Conservation (phyloP, 768 basidiomycete species). For the Pisolithus tinctorius region DNA sequence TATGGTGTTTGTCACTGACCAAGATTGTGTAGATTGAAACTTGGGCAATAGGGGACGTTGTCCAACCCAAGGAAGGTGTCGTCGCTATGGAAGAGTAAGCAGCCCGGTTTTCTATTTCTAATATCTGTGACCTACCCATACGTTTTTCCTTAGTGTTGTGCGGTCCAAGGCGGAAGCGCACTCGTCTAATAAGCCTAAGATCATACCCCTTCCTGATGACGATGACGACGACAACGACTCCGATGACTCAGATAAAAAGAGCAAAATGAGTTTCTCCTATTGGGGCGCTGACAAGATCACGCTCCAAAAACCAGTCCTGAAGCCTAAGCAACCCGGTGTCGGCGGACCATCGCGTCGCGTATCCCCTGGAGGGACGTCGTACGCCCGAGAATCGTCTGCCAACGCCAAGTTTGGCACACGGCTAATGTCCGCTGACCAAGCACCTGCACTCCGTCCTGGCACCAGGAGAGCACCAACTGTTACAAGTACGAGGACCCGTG, state of each 20-base stretch:
- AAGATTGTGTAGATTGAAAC: constrained; percentile 60
- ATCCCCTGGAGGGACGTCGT: constrained; percentile 44
- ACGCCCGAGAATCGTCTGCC: constrained; percentile 76
- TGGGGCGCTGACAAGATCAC: constrained; percentile 92
- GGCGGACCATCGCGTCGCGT: constrained; percentile 30
- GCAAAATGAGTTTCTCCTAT: constrained; percentile 92
- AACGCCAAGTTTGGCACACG: constrained; percentile 92
- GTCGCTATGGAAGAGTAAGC: constrained; percentile 89
- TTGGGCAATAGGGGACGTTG: constrained; percentile 75
- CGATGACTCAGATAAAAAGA: constrained; percentile 82
- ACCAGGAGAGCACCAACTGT: constrained; percentile 52
- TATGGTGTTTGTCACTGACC: background rate
- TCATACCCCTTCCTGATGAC: constrained; percentile 65
- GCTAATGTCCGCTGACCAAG: constrained; percentile 57
- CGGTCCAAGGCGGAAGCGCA: constrained; percentile 60
- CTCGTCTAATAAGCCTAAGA: constrained; percentile 52
- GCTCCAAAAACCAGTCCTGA: constrained; percentile 69
- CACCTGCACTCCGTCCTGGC: constrained; percentile 44
- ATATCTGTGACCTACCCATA: constrained; percentile 8
- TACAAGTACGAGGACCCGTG: constrained; percentile 36
- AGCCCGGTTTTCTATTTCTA: background rate
- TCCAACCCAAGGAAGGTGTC: constrained; percentile 72
- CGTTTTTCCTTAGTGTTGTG: constrained; percentile 45
- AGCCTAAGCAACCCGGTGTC: constrained; percentile 34
- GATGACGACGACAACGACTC: constrained; percentile 56